Percentiles rank a stretch among this genome's conserved stretches.
These are phyloP conservation scores for Carallia pectinifolia DNA, from an alignment of 345 rosid species.

Conservation along the genomic window DNA sequence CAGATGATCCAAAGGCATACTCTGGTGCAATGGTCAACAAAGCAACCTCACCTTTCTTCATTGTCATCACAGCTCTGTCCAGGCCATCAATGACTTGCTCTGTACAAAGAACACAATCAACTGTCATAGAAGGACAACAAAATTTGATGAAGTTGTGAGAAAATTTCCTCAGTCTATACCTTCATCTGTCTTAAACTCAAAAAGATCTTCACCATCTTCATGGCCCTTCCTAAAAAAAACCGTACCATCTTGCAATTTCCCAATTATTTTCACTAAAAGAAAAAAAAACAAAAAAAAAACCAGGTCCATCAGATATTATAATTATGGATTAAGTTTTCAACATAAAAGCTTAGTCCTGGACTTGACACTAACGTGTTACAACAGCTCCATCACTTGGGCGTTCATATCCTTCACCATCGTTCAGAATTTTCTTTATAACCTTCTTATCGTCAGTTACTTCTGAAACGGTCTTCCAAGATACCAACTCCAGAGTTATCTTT, in stretches of 20 bases:
- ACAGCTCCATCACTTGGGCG: conserved; percentile 76
- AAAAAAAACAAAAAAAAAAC: conserved; percentile 16
- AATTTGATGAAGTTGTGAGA: too few species aligned
- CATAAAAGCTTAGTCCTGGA: background rate
- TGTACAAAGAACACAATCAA: conserved; percentile 18
- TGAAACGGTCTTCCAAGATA: conserved; percentile 84
- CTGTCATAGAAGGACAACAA: background rate
- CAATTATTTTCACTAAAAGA: conserved; percentile 74
- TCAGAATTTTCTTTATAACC: conserved; percentile 73
- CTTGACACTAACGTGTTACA: conserved; percentile 48
- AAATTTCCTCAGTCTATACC: conserved; percentile 36
- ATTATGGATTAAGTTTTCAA: too few species aligned
- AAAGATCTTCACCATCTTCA: conserved; percentile 43
- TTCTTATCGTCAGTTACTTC: conserved; percentile 80
- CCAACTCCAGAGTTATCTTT: conserved; percentile 60
- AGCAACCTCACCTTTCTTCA: conserved; percentile 96
- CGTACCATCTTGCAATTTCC: conserved; percentile 80
- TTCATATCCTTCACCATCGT: conserved; percentile 90
- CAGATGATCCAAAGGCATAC: conserved; percentile 77
- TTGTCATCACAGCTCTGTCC: conserved; percentile 69
- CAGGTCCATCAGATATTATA: too few species aligned
- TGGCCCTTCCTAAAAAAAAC: conserved; percentile 77
- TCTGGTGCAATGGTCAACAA: conserved; percentile 68
- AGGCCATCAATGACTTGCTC: conserved; percentile 94
- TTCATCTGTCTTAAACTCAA: conserved; percentile 86